Conservation (phyloP, 768 basidiomycete species). For the Tylopilus felleus region DNA sequence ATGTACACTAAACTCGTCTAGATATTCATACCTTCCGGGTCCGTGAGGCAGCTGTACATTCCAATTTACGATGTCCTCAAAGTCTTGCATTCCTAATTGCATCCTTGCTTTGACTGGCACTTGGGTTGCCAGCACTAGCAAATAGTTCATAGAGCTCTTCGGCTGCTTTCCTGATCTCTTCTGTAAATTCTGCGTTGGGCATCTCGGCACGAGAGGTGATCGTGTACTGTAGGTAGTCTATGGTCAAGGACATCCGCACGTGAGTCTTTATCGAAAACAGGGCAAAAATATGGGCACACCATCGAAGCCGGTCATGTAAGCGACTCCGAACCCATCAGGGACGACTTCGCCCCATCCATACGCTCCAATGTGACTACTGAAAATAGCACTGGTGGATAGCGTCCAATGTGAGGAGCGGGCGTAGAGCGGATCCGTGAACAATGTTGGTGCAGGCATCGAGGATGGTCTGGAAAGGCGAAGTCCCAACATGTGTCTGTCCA, state of each 20-base stretch:
- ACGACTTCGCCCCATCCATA: conserved; percentile 98
- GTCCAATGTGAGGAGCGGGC: conserved; percentile 77
- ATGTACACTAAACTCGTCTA: background rate
- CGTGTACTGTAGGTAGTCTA: conserved; percentile 82
- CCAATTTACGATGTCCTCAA: conserved; percentile 2
- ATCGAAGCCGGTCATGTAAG: conserved; percentile 89
- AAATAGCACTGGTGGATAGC: conserved; percentile 85
- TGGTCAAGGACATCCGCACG: background rate
- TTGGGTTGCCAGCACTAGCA: conserved; percentile 5
- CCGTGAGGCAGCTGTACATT: no score
- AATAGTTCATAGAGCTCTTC: conserved; percentile 71
- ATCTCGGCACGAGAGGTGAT: conserved; percentile 83
- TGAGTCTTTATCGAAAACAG: conserved; percentile 1
- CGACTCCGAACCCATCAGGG: conserved; percentile 90
- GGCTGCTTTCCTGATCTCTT: conserved; percentile 62
- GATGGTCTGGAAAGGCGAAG: conserved; percentile 63
- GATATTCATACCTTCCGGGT: background rate
- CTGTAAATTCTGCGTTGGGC: conserved; percentile 71
- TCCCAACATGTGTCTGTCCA: conserved; percentile 87
- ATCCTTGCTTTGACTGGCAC: background rate
- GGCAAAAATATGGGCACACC: conserved; percentile 39
- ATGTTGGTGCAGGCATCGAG: conserved; percentile 60
- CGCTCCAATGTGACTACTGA: conserved; percentile 76
- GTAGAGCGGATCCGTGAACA: conserved; percentile 77
- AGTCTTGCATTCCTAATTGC: conserved; percentile 17